Conservation (phyloP, 805 yeast species). For the Cyberlindnera misumaiensis region DNA sequence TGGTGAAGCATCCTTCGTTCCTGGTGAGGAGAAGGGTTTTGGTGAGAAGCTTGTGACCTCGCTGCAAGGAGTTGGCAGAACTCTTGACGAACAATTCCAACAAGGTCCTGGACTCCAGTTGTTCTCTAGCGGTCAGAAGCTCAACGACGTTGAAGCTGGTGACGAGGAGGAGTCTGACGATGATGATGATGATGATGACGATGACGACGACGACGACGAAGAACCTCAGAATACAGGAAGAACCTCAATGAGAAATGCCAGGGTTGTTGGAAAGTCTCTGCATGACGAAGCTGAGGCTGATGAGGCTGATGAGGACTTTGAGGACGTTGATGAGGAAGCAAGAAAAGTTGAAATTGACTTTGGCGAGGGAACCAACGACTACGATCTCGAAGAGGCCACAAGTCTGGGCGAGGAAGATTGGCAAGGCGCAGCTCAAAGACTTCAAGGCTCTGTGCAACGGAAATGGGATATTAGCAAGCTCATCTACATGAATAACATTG, state of each 20-base stretch:
- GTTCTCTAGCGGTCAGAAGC: constrained; percentile 55
- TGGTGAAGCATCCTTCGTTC: constrained; percentile 46
- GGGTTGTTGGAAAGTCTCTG: constrained; percentile 47
- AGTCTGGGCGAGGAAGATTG: constrained; percentile 37
- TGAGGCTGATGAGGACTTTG: constrained; percentile 31
- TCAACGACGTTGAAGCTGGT: constrained; percentile 37
- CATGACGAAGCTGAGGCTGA: constrained; percentile 37
- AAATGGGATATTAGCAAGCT: constrained; percentile 78
- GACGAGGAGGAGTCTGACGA: constrained; percentile 32
- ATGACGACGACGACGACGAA: constrained; percentile 22
- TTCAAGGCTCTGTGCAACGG: constrained; percentile 45
- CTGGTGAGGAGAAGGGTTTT: constrained; percentile 65
- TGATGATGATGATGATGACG: constrained; percentile 29
- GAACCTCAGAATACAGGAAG: constrained; percentile 49
- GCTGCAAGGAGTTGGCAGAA: constrained; percentile 61
- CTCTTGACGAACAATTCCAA: constrained; percentile 50
- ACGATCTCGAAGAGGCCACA: constrained; percentile 47
- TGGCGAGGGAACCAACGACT: constrained; percentile 26
- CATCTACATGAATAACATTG: constrained; percentile 70
- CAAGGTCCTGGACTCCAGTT: constrained; percentile 68
- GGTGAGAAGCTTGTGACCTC: constrained; percentile 84
- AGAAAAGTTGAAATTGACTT: constrained; percentile 45
- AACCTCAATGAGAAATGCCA: constrained; percentile 53
- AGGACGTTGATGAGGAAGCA: constrained; percentile 32
- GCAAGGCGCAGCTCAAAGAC: constrained; percentile 48